phyloP scores from a whole-genome alignment of 352 stramenopile species.

The Pythium monospermum region DNA sequence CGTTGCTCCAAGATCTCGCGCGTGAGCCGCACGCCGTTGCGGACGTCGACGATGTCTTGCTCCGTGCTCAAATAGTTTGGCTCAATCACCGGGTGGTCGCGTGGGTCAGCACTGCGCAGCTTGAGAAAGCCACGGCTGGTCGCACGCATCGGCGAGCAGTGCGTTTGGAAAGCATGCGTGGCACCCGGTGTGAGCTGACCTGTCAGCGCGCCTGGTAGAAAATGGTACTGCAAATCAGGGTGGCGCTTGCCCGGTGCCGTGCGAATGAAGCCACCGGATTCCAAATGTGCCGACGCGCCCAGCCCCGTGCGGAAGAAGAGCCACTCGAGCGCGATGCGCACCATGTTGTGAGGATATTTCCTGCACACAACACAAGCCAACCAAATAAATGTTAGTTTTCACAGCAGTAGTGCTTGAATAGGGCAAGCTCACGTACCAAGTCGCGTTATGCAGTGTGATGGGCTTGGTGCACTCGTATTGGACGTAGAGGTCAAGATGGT shows the following conservation, averaged over 20 bases:
- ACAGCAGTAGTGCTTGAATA: background rate
- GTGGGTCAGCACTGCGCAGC: slow-evolving; percentile 68
- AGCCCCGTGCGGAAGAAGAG: slow-evolving; percentile 62
- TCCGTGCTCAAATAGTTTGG: slow-evolving; percentile 86
- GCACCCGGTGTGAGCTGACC: slow-evolving; percentile 56
- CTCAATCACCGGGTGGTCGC: slow-evolving; percentile 78
- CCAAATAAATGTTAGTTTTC: background rate
- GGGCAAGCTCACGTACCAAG: slow-evolving; percentile 33
- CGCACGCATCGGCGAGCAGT: slow-evolving; percentile 86
- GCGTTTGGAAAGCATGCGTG: slow-evolving; percentile 80
- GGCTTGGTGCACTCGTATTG: slow-evolving; percentile 87
- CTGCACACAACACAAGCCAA: slow-evolving; percentile 7
- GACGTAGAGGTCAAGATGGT: slow-evolving; percentile 87
- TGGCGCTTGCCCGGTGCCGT: slow-evolving; percentile 69
- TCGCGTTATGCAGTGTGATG: slow-evolving; percentile 88
- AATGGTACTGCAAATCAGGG: slow-evolving; percentile 89
- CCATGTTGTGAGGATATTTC: slow-evolving; percentile 88
- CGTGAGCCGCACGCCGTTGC: slow-evolving; percentile 66
- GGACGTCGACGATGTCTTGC: slow-evolving; percentile 77
- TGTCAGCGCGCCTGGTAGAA: slow-evolving; percentile 79
- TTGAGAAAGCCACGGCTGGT: slow-evolving; percentile 81
- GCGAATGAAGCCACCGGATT: slow-evolving; percentile 86
- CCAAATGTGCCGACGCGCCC: slow-evolving; percentile 74
- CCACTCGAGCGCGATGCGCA: slow-evolving; percentile 83
- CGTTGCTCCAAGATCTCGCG: slow-evolving; percentile 87